Conservation (phyloP, 2,329 filamentous ascomycete genomes). For the Trichoderma atrobrunneum region DNA sequence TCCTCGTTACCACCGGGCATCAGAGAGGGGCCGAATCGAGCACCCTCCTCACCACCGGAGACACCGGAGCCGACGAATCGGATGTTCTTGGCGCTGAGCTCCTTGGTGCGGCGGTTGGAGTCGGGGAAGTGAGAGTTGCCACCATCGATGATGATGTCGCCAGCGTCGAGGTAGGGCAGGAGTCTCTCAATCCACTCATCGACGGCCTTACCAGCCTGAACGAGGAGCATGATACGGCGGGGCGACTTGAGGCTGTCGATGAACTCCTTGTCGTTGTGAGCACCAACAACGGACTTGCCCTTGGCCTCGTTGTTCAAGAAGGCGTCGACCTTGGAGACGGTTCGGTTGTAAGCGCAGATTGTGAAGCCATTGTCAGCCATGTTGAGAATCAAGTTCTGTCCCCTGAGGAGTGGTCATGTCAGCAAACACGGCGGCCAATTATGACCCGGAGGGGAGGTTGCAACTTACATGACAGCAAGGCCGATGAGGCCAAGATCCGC, state of each 20-base stretch:
- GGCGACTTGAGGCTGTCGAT: constrained; percentile 95
- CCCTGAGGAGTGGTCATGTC: constrained; percentile 41
- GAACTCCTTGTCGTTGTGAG: constrained; percentile 92
- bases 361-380: constrained; percentile 92
- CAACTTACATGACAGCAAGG: constrained; percentile 79
- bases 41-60: constrained; percentile 98
- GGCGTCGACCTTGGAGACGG: constrained; percentile 93
- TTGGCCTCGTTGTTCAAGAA: constrained; percentile 91
- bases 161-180: constrained; percentile 74
- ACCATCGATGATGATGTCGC: constrained; percentile 99
- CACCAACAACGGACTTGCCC: constrained; percentile 93
- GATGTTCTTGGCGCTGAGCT: constrained; percentile 83
- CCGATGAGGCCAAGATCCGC: constrained; percentile 90
- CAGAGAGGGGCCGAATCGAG: constrained; percentile 91
- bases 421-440: constrained; percentile 17
- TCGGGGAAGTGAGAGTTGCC: constrained; percentile 98
- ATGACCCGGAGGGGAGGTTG: constrained; percentile 19
- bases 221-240: constrained; percentile 95
- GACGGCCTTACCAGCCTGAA: constrained; percentile 96
- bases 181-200: constrained; percentile 98
- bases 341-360: constrained; percentile 98
- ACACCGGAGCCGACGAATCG: constrained; percentile 96
- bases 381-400: constrained; percentile 86
- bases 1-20: constrained; percentile 99
- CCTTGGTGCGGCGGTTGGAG: constrained; percentile 93